Percentiles rank a stretch among this genome's conserved stretches.
Conservation (phyloP, 192 early-diverging fungal species). For the Chytriomyces sp. region DNA sequence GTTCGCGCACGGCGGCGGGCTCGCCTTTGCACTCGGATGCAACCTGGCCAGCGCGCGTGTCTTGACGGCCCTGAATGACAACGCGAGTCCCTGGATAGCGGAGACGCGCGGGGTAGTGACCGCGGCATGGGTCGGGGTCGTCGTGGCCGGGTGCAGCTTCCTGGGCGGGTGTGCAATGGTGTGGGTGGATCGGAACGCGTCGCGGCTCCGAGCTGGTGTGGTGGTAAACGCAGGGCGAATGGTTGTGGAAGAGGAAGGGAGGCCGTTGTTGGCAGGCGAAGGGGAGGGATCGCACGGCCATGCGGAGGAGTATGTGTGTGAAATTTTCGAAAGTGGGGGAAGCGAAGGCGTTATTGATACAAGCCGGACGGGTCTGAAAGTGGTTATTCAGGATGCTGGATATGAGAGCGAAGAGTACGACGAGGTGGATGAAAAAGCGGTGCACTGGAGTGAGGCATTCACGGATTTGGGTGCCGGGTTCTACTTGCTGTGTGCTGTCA, state of each 20-base stretch:
- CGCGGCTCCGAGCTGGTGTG: constrained; percentile 49
- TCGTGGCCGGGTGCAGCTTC: constrained; percentile 46
- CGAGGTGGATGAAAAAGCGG: constrained; percentile 45
- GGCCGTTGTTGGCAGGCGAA: background rate
- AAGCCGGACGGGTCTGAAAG: background rate
- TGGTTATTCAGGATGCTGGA: constrained; percentile 5
- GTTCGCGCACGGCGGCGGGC: constrained; percentile 59
- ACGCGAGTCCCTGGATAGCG: constrained; percentile 57
- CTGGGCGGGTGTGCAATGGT: constrained; percentile 41
- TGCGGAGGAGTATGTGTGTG: background rate
- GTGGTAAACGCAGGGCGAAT: constrained; percentile 1
- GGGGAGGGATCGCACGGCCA: constrained; percentile 1
- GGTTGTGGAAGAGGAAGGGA: background rate
- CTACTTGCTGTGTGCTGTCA: constrained; percentile 56
- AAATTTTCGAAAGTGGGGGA: background rate
- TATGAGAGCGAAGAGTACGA: constrained; percentile 42
- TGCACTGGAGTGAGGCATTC: constrained; percentile 43
- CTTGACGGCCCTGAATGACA: constrained; percentile 62
- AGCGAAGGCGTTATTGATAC: background rate
- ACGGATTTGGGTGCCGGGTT: constrained; percentile 38
- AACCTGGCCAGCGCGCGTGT: constrained; percentile 57
- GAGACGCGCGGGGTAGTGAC: constrained; percentile 10
- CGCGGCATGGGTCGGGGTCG: constrained; percentile 60
- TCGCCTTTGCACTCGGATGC: constrained; percentile 63
- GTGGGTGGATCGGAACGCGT: constrained; percentile 49